These are phyloP conservation scores for Corylus heterophylla DNA, from an alignment of 306 rosid genomes.

Conservation along the genomic window DNA sequence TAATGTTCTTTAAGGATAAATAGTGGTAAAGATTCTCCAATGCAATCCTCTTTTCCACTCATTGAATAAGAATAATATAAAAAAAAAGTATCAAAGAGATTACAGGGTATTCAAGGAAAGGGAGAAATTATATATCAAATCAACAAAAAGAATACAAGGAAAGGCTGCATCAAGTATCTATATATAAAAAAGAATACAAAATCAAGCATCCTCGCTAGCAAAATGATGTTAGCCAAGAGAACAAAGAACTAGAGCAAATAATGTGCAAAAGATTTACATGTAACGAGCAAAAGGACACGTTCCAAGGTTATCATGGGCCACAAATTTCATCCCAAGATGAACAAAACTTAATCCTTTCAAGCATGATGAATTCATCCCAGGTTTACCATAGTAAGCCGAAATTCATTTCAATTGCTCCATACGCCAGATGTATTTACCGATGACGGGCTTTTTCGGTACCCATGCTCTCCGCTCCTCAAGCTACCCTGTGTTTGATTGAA, in stretches of 20 bases:
- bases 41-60: no score
- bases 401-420: conserved; percentile 51
- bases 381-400: conserved; percentile 4
- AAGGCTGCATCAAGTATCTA: conserved; percentile 25
- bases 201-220: conserved; percentile 26
- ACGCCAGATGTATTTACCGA: conserved; percentile 54
- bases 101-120: background rate
- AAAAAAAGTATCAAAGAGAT: background rate
- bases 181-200: conserved; percentile 37
- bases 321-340: background rate
- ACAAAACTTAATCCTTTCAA: conserved; percentile 17
- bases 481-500: conserved; percentile 65
- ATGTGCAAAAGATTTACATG: conserved; percentile 43
- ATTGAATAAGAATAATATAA: no score
- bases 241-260: background rate
- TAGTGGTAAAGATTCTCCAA: no score
- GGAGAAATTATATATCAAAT: conserved; percentile 8
- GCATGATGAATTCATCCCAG: background rate
- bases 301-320: background rate
- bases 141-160: conserved; percentile 23
- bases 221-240: conserved; percentile 33
- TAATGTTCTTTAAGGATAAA: no score
- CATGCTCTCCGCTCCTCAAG: conserved; percentile 63
- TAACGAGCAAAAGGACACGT: conserved; percentile 22
- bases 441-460: conserved; percentile 27